Base-by-base conservation (phyloP, 192 early-diverging fungal species). In the Coemansia erecta region DNA sequence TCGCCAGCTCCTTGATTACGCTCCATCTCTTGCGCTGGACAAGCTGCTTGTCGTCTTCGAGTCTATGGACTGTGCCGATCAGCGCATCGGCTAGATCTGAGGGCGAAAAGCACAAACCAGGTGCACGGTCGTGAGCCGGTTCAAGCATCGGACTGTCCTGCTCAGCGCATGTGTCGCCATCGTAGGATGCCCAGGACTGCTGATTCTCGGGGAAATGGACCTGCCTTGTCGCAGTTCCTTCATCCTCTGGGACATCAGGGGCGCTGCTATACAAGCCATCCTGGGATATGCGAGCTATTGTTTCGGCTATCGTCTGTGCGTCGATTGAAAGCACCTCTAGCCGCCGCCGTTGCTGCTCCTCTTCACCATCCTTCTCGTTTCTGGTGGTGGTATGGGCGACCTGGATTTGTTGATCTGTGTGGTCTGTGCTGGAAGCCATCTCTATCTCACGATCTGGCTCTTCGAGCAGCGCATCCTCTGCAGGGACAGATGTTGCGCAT, bases 1-100 rank as follows among this genome's bases (percentile, higher is more conserved):
- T 82, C 0, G 92, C 68, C 40, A 95, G 68, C 55, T 95, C 93
- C 42, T 83, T 80, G 12, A 92, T 70, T 28, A 93, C 86, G 39
- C 85, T 83, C 31, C 82, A 74, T 15, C 89, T 77, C 73, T 94
- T 94, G 41, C 61, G 75, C 56, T 55, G 75, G 19, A 60, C 31
- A 17, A 78, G 61, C 15, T 62, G 68, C 55, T 61, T 59, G 59
- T 78, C 75, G 44, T 78, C 69, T 35, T 78, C 75, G 13, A 78
- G 69, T n/a, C 75, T 52, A 22, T 70, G 69, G 1, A 78, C 62
- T 0, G 75, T 78, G 53, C 75, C 69, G 11, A 68, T 57, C 8
- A 78, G 69, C 10, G 65, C 75, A 21, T 78, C 75, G 12, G 63
- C 75, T 39, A 78, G 49, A 14, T 78, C 65, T 3, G 75, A 60